Conservation (phyloP, 768 basidiomycete species). For the Podaxis sp. region DNA sequence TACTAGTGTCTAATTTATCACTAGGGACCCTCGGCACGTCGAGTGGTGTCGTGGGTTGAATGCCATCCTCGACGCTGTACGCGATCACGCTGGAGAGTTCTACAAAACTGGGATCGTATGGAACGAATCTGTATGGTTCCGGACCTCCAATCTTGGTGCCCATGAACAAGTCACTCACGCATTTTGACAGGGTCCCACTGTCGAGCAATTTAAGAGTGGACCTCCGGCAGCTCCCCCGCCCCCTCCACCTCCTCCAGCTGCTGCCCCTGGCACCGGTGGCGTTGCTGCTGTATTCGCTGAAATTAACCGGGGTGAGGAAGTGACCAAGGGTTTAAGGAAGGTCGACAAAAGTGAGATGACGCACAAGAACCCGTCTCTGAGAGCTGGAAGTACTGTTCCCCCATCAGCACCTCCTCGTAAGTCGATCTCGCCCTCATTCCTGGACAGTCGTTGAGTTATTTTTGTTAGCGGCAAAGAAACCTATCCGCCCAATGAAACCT, state of each 20-base stretch:
- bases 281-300: slow-evolving; percentile 84
- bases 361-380: slow-evolving; percentile 92
- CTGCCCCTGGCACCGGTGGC: slow-evolving; percentile 51
- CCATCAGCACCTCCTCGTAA: slow-evolving; percentile 27
- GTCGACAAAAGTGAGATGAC: slow-evolving; percentile 98
- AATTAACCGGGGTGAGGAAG: slow-evolving; percentile 82
- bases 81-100: slow-evolving; percentile 78
- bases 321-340: slow-evolving; percentile 88
- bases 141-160: slow-evolving; percentile 4
- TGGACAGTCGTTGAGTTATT: neutral
- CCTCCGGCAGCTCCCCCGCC: slow-evolving; percentile 55
- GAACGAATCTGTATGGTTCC: slow-evolving; percentile 70
- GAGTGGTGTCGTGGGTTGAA: slow-evolving; percentile 83
- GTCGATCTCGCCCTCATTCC: slow-evolving; percentile 13
- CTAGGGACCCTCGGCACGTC: slow-evolving; percentile 78
- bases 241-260: slow-evolving; percentile 53
- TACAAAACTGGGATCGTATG: slow-evolving; percentile 85
- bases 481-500: slow-evolving; percentile 81
- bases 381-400: slow-evolving; percentile 55
- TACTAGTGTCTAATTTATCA: neutral
- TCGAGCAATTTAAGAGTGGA: slow-evolving; percentile 48
- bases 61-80: slow-evolving; percentile 69
- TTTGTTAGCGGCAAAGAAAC: slow-evolving; percentile 48
- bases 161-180: slow-evolving; percentile 4
- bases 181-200: slow-evolving; percentile 45